Percentiles rank a stretch among this genome's conserved stretches.
Conservation (phyloP, 371 early-diverging fungal genomes). For the Sporodiniella umbellata region DNA sequence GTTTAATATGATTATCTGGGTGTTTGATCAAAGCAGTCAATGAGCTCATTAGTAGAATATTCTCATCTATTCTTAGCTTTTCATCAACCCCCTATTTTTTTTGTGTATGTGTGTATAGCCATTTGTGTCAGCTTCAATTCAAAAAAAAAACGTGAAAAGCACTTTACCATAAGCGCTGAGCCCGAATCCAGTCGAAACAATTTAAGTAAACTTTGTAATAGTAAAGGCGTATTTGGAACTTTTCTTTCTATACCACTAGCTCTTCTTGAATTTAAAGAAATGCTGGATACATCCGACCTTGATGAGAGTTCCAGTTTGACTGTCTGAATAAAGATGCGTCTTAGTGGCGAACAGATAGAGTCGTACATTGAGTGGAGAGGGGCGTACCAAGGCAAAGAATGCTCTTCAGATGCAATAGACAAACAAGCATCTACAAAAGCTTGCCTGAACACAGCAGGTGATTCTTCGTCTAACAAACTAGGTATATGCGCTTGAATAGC, state of each 20-base stretch:
- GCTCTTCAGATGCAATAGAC: conserved; percentile 64
- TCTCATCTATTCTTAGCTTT: conserved; percentile 45
- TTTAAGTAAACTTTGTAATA: conserved; percentile 22
- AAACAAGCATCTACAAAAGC: conserved; percentile 70
- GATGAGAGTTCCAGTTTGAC: conserved; percentile 14
- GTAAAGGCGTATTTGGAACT: neutral
- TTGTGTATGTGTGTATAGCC: too few relatives aligned
- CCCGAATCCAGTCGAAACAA: conserved; percentile 26
- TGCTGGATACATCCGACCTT: conserved; percentile 15
- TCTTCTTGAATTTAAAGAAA: conserved; percentile 9
- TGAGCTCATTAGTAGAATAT: conserved; percentile 51
- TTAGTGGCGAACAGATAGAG: conserved; percentile 59
- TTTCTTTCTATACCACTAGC: neutral
- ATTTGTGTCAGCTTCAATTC: too few relatives aligned
- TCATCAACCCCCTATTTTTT: conserved; percentile 13
- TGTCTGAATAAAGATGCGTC: conserved; percentile 58
- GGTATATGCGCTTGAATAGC: conserved; percentile 63
- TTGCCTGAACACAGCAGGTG: conserved; percentile 63
- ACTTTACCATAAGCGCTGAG: conserved; percentile 17
- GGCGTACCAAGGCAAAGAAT: conserved; percentile 69
- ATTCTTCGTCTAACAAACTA: conserved; percentile 52
- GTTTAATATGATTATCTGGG: conserved; percentile 51
- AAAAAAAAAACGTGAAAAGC: too few relatives aligned
- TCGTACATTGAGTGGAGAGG: conserved; percentile 59
- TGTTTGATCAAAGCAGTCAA: conserved; percentile 59